These are phyloP conservation scores for Pleurotus djamor DNA, from an alignment of 768 basidiomycete species.

Conservation along the genomic window DNA sequence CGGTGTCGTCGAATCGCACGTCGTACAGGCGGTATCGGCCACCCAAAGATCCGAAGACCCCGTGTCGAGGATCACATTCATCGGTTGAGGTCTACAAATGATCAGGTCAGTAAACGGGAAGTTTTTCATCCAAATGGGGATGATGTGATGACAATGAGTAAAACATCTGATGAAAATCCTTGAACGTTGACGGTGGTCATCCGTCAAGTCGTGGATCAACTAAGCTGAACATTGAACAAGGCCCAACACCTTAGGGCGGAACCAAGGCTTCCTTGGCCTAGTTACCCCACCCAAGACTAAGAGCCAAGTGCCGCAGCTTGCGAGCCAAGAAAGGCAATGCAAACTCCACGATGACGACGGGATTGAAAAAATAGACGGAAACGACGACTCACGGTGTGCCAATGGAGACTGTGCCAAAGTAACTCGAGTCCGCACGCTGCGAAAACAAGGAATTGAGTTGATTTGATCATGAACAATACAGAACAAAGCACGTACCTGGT, in stretches of 20 bases:
- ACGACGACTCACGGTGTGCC: conserved; percentile 58
- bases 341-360: not conserved
- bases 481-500: not conserved
- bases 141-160: not conserved
- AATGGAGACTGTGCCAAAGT: conserved; percentile 50
- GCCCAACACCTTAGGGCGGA: conserved; percentile 15
- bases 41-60: conserved; percentile 94
- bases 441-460: not conserved
- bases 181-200: not conserved
- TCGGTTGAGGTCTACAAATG: conserved; percentile 57
- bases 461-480: not conserved
- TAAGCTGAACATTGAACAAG: conserved; percentile 3
- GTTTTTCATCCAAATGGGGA: no score
- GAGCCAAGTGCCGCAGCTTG: not conserved
- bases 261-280: conserved; percentile 9
- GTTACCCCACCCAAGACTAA: not conserved
- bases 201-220: not conserved
- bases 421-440: conserved; percentile 55
- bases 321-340: not conserved
- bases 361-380: not conserved
- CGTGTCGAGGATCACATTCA: conserved; percentile 87
- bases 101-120: not conserved
- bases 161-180: not conserved
- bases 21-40: conserved; percentile 44
- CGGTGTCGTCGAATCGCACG: conserved; percentile 38